Conservation (phyloP, 2,329 filamentous ascomycete species). For the Nemania sp. region DNA sequence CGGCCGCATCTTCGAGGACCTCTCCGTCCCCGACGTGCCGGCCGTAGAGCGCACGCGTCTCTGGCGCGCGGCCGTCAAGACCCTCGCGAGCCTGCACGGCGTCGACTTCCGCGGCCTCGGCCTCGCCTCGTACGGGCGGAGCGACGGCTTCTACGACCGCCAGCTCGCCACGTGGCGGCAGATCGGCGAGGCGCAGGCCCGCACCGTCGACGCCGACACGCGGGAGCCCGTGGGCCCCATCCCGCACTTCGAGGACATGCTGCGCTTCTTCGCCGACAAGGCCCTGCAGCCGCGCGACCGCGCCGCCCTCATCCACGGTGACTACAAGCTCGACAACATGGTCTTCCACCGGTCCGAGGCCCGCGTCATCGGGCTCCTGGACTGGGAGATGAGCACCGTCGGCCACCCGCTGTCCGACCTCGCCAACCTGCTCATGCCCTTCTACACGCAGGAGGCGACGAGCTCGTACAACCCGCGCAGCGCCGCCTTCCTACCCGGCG, state of each 20-base stretch:
- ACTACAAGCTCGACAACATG: constrained; percentile 94
- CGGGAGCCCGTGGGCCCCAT: constrained; percentile 77
- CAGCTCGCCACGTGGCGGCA: constrained; percentile 82
- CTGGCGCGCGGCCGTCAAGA: constrained; percentile 84
- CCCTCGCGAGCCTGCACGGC: constrained; percentile 83
- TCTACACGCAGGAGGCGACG: constrained; percentile 30
- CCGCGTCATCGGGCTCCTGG: constrained; percentile 87
- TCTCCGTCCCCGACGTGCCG: constrained; percentile 74
- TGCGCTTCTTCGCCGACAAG: constrained; percentile 75
- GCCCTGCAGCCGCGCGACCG: constrained; percentile 75
- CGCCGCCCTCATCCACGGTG: constrained; percentile 83
- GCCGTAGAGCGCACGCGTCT: constrained; percentile 73
- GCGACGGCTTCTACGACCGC: constrained; percentile 78
- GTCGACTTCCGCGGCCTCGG: constrained; percentile 70
- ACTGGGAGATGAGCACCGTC: constrained; percentile 98
- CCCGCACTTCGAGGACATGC: constrained; percentile 80
- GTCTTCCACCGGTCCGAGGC: constrained; percentile 90
- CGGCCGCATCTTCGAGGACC: constrained; percentile 91
- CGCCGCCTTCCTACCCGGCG: constrained; percentile 32
- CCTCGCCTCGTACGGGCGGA: constrained; percentile 73
- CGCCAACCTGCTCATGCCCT: constrained; percentile 65
- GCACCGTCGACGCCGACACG: constrained; percentile 76
- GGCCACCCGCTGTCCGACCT: constrained; percentile 95
- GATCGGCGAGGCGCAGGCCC: constrained; percentile 78
- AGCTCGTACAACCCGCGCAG: constrained; percentile 19